Conservation (phyloP, 305 asterid species). For the Rubia peregrina region DNA sequence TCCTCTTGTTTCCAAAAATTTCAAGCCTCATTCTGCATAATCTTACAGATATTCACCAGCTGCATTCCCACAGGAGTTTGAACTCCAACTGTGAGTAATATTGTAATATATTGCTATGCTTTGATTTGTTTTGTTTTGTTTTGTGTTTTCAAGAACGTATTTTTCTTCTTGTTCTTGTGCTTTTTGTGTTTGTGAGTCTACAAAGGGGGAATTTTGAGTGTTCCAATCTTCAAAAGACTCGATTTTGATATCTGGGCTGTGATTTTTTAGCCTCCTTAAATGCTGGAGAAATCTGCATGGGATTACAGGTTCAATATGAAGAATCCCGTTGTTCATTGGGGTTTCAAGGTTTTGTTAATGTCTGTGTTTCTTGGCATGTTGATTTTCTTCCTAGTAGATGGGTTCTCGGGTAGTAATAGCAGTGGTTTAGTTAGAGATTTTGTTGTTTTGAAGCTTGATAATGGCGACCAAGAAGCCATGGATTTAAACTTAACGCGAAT, state of each 20-base stretch:
- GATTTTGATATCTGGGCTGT: conserved; percentile 13
- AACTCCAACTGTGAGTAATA: background rate
- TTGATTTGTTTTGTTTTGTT: conserved; percentile 1
- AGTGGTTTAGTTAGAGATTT: conserved; percentile 28
- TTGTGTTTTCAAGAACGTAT: conserved; percentile 11
- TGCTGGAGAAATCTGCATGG: conserved; percentile 57
- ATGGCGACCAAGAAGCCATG: conserved; percentile 25
- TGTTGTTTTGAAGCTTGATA: conserved; percentile 27
- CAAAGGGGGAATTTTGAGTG: conserved; percentile 9
- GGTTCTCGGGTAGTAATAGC: conserved; percentile 20
- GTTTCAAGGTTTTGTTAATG: conserved; percentile 48
- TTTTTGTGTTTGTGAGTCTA: conserved; percentile 12
- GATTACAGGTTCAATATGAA: conserved; percentile 26
- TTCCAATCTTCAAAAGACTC: background rate
- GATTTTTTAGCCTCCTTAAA: conserved; percentile 22
- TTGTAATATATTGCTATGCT: background rate
- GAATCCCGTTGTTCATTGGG: conserved; percentile 44
- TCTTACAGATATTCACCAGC: background rate
- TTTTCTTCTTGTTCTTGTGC: background rate
- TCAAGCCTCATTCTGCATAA: conserved; percentile 1
- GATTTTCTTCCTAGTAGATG: conserved; percentile 47
- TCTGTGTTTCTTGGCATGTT: conserved; percentile 50
- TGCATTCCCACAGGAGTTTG: background rate
- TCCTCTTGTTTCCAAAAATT: background rate
- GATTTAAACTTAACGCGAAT: conserved; percentile 30